A percentile compares a stretch with the other conserved stretches of the same genome.
These are phyloP conservation scores for Tolypocladium guangdongense DNA, from an alignment of 2,329 filamentous ascomycete species.

Conservation along the genomic window DNA sequence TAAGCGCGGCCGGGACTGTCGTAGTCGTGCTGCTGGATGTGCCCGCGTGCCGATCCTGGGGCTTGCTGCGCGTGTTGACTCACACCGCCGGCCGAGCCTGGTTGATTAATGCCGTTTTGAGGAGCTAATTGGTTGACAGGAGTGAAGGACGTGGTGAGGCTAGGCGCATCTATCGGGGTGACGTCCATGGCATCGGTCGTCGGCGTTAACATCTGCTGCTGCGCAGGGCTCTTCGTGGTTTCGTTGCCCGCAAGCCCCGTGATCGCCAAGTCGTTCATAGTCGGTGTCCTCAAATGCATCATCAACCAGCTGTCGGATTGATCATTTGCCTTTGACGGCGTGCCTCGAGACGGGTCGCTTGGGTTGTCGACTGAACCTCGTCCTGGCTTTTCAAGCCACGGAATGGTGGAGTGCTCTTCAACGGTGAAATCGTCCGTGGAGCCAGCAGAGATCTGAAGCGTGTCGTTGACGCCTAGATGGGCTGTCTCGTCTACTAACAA, in stretches of 20 bases:
- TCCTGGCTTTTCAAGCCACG: background rate
- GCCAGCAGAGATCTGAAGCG: background rate
- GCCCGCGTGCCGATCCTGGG: background rate
- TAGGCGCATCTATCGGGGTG: background rate
- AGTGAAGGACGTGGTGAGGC: conserved; percentile 13
- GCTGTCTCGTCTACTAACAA: background rate
- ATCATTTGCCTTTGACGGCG: background rate
- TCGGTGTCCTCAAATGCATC: background rate
- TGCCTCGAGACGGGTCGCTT: background rate
- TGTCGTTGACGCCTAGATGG: background rate
- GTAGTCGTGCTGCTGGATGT: conserved; percentile 7
- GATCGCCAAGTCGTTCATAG: background rate
- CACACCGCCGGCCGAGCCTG: background rate
- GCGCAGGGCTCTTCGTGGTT: background rate
- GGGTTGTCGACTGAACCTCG: background rate
- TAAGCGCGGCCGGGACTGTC: conserved; percentile 24
- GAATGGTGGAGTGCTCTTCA: background rate
- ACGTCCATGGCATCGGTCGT: background rate
- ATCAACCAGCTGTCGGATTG: background rate
- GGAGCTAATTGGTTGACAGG: conserved; percentile 7
- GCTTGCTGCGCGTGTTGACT: background rate
- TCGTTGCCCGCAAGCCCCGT: background rate
- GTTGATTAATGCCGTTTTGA: background rate
- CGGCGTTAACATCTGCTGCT: background rate
- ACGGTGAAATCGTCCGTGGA: background rate